Evolutionary conservation across 2,329 filamentous ascomycete species (phyloP), one percentile per base, ranked within the genome.

Genomic region (Dactylellina drechsleri): DNA sequence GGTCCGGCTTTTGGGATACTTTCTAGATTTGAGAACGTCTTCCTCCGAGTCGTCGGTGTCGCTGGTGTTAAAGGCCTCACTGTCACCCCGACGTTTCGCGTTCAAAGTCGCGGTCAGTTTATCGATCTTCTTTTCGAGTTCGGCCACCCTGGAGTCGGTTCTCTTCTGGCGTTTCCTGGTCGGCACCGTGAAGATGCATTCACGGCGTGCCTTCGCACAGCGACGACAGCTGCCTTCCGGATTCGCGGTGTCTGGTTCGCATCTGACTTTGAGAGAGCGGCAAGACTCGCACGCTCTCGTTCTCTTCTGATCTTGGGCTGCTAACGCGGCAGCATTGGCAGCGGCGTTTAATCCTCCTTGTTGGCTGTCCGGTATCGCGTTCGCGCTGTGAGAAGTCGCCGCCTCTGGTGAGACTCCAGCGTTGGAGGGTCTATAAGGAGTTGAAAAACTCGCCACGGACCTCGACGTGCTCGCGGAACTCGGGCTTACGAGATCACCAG

Each of bases 121-220:
- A 83, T 97, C 92, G 77, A 97, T 94, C 84, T 96, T 96, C 85
- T 90, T 92, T 84, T 97, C 93, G 60, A 97, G 85, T 84, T 97
- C 93, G 7, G 92, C 91, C 12, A 97, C 93, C 60, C 92, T 87
- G 77, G 89, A 94, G 81, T 96, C 93, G 64, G 92, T 93, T 85
- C 96, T 96, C 85, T 94, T 96, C 84, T 94, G 92, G 52, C 93
- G 86, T 83, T 96, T 96, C 47, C 92, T 82, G 31, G 85, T 87
- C 13, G 87, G 92, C 77, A 89, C 87, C 0, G 92, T 96, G 76
- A 93, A 89, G 47, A 93, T 83, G 80, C 93, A 96, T 77, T 85
- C 85, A 43, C 92, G 85, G n/a, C 89, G 88, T 1, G 92, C 91
- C 83, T 96, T 96, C 59, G 87, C 87, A 81, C 93, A 97, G 77